Percentiles rank a stretch among this genome's conserved stretches.
Conservation (phyloP, 371 early-diverging fungal genomes). For the Choanephora cucurbitarum region DNA sequence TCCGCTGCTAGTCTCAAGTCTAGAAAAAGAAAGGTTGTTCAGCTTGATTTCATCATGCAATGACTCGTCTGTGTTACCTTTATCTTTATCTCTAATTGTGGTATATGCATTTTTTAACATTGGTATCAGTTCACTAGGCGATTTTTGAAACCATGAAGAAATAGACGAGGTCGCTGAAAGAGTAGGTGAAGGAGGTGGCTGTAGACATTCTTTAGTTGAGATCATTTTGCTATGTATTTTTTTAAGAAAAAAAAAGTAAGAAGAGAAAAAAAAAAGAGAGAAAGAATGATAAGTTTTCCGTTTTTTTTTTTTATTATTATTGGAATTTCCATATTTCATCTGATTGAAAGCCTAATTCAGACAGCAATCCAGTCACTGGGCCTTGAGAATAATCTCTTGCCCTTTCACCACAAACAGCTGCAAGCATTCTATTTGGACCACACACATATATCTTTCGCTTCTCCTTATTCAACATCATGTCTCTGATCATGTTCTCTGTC, state of each 20-base stretch:
- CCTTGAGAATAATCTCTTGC: conserved; percentile 49
- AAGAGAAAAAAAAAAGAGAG: conserved; percentile 2
- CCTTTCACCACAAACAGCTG: conserved; percentile 41
- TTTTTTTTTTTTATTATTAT: conserved; percentile 9
- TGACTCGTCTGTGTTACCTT: conserved; percentile 21
- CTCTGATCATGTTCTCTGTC: conserved; percentile 19
- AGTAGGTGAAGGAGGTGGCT: conserved; percentile 26
- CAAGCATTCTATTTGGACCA: conserved; percentile 48
- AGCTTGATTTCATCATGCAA: too few relatives aligned
- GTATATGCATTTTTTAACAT: conserved; percentile 30
- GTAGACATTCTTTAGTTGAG: background rate
- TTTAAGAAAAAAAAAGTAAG: conserved; percentile 13
- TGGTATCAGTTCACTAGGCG: conserved; percentile 27
- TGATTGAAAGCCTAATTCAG: conserved; percentile 33
- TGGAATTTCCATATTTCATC: conserved; percentile 49
- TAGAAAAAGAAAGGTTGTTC: too few relatives aligned
- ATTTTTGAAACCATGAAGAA: conserved; percentile 33
- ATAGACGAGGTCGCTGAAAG: conserved; percentile 26
- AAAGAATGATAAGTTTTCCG: background rate
- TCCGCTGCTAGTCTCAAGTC: conserved; percentile 51
- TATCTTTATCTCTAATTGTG: conserved; percentile 31
- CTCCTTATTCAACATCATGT: conserved; percentile 15
- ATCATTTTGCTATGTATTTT: conserved; percentile 5
- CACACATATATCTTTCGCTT: conserved; percentile 41
- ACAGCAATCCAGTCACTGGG: conserved; percentile 39